Base-by-base conservation (phyloP, 495 filamentous ascomycete species). In the Penicillium arizonense region DNA sequence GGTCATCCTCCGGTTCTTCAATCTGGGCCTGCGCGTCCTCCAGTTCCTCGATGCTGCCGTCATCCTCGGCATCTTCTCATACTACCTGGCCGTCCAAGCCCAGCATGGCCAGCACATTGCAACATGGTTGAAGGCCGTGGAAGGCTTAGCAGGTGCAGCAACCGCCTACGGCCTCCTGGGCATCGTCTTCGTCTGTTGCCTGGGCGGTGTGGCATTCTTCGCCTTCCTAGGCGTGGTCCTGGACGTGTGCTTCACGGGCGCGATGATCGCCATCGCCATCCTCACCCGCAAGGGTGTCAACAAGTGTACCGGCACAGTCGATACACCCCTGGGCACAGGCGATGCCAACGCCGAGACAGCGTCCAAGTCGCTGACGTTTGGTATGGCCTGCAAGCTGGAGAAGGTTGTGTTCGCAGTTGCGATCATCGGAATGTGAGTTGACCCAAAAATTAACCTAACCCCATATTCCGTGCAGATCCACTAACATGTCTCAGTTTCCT, bases 51-150 rank as follows among this genome's bases (percentile, higher is more conserved):
- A 81, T 62, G 75, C 83, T 23, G 85, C 76, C 50, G 74, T 94
- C 50, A 81, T 92, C 49, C 79, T 96, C 43, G 89, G 83, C 63
- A 82, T 95, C 55, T 92, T 86, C 79, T 89, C 87, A 23, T 96
- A 75, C 52, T 74, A 57, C 51, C 61, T 74, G 16, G 72, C 73
- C 55, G 64, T 73, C 20, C 82, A 90, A 10, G 48, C 76, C 43
- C 75, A 81, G 55, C 79, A 87, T 68, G 55, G 82, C 57, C 63
- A 82, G 18, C 37, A 57, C 33, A 89, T 91, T 58, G 73, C 77
- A 3, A 81, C 65, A 57, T 88, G 82, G 77, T 71, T 85, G 46
- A 83, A 82, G 45, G 91, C 91, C 35, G 89, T 95, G 24, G 87
- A 88, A 53, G 91, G 91, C 65, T 86, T 96, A 33, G 78, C 88